Conservation (phyloP, 2,329 filamentous ascomycete genomes). For the Lachnellula hyalina region DNA sequence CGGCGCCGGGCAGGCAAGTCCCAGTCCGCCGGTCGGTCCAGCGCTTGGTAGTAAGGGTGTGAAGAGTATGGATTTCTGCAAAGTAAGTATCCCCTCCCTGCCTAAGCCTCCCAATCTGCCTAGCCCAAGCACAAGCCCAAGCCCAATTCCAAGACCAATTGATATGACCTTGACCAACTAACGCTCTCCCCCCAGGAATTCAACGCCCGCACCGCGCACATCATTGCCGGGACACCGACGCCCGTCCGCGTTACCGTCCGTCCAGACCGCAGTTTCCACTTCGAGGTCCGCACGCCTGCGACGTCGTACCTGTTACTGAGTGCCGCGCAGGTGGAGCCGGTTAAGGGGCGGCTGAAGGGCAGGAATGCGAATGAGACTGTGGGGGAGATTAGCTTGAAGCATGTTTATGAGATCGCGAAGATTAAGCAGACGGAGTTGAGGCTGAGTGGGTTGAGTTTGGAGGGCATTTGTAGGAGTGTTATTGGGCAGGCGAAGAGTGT, state of each 20-base stretch:
- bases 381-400: conserved; percentile 87
- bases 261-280: conserved; percentile 86
- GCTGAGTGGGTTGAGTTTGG: conserved; percentile 63
- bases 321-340: conserved; percentile 67
- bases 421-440: conserved; percentile 81
- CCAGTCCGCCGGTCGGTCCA: conserved; percentile 92
- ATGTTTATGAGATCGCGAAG: conserved; percentile 95
- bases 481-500: conserved; percentile 73
- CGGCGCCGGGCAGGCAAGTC: conserved; percentile 89
- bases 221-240: conserved; percentile 75
- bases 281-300: conserved; percentile 90
- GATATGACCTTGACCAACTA: background rate
- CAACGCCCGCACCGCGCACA: conserved; percentile 87
- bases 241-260: conserved; percentile 89
- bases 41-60: conserved; percentile 96
- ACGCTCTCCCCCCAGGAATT: conserved; percentile 64
- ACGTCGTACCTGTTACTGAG: conserved; percentile 85
- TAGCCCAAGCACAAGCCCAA: background rate
- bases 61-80: conserved; percentile 99
- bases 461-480: conserved; percentile 67
- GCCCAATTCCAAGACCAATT: background rate
- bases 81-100: conserved; percentile 49
- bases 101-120: background rate
- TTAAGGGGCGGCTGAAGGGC: conserved; percentile 73
- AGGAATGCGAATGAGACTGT: conserved; percentile 68